These are phyloP conservation scores for Collybia nuda DNA, from an alignment of 768 basidiomycete species.

Conservation along the genomic window DNA sequence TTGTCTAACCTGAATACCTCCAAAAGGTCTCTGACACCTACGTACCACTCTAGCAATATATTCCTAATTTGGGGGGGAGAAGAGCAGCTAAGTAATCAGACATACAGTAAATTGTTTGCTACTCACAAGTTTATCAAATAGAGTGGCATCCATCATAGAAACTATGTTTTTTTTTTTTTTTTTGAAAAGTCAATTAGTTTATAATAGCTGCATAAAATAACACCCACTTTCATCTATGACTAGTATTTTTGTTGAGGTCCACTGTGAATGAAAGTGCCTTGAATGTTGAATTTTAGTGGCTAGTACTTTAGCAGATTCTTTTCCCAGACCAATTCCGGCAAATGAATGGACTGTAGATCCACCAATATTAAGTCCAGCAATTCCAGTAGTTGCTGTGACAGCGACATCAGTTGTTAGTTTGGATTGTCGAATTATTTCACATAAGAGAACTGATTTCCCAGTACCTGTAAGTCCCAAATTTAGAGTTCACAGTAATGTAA, in stretches of 20 bases:
- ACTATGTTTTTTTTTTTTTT: constrained; percentile 30
- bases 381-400: constrained; percentile 65
- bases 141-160: constrained; percentile 71
- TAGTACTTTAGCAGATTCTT: constrained; percentile 43
- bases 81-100: constrained; percentile 18
- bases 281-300: constrained; percentile 28
- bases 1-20: constrained; percentile 58
- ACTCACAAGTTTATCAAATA: constrained; percentile 70
- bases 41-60: constrained; percentile 42
- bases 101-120: constrained; percentile 15
- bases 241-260: constrained; percentile 52
- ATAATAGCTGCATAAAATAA: background rate
- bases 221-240: constrained; percentile 72
- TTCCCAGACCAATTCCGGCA: constrained; percentile 64
- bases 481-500: background rate
- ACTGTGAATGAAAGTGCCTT: constrained; percentile 32
- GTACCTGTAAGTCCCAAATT: constrained; percentile 40
- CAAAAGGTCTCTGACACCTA: constrained; percentile 47
- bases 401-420: constrained; percentile 34
- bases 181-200: background rate
- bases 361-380: constrained; percentile 70
- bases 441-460: constrained; percentile 70
- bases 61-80: constrained; percentile 29
- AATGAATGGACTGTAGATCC: constrained; percentile 68
- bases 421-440: constrained; percentile 55